These are phyloP conservation scores for Termitomyces sp. DNA, from an alignment of 768 basidiomycete genomes.

Conservation along the genomic window DNA sequence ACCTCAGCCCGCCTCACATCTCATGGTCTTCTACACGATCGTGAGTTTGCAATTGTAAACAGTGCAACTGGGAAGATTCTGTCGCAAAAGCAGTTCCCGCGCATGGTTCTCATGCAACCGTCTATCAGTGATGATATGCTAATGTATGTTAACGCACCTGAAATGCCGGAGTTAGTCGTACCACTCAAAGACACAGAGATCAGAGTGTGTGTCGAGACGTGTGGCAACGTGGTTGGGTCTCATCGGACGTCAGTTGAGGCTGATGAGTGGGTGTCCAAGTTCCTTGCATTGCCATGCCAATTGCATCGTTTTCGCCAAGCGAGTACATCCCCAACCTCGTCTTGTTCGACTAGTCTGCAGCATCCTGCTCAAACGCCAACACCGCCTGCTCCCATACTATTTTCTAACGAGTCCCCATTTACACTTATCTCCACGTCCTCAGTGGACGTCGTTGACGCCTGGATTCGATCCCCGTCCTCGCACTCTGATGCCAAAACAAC, in stretches of 20 bases:
- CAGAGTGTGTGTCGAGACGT: neutral
- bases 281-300: conserved; percentile 10
- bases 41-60: conserved; percentile 11
- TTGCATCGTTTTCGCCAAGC: conserved; percentile 5
- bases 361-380: neutral
- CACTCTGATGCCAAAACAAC: neutral
- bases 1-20: conserved; percentile 3
- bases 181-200: neutral
- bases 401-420: conserved; percentile 14
- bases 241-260: conserved; percentile 5
- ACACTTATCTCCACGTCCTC: conserved; percentile 13
- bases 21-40: conserved; percentile 9
- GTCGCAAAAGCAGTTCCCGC: conserved; percentile 14
- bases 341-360: neutral
- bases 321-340: neutral
- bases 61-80: conserved; percentile 7
- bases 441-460: conserved; percentile 4
- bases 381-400: conserved; percentile 5
- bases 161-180: conserved; percentile 8
- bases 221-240: neutral
- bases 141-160: conserved; percentile 9
- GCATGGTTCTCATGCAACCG: conserved; percentile 13
- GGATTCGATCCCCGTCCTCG: conserved; percentile 8
- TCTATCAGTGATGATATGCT: conserved; percentile 4
- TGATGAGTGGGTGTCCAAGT: conserved; percentile 13